Base-by-base conservation (phyloP, 345 rosid genomes). In the Murraya paniculata region DNA sequence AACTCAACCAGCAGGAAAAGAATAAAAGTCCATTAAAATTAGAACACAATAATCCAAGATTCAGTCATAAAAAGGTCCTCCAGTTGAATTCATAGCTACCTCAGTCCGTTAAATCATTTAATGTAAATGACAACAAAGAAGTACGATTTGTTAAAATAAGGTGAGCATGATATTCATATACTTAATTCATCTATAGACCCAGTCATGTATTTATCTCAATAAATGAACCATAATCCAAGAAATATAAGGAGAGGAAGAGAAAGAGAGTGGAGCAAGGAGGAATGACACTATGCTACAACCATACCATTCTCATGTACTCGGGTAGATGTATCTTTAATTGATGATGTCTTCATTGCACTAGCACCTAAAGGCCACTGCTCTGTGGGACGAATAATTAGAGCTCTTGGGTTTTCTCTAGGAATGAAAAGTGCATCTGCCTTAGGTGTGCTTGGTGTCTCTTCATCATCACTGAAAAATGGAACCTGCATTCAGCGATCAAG, bases 331-430 rank as follows among this genome's bases (percentile, higher is more conserved):
- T 86, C 88, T 80, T 87, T 90, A 77, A 71, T 58, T n/a, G 84
- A 86, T 59, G 90, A 84, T 74, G 82, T 78, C 81, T 83, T 92
- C 60, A 83, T 93, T 31, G 84, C 78, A 86, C 79, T 81, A 66
- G 79, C 69, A 84, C 90, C 89, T 70, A 83, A 75, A 59, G 88
- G 78, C 90, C 87, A 85, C 77, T 86, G 86, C 64, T 87, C 97
- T 21, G 82, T 48, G 62, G 95, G 90, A 74, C 81, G 91, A 80
- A 92, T 91, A 65, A 96, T 88, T 76, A 94, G 82, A 82, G 97
- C 87, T 85, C 97, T 90, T 25, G 99, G 99, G 78, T 96, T 94
- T 83, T 96, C 98, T 86, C 99, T 83, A 21, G 98, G 99, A 82
- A 91, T 77, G 81, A 94, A 88, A 78, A 89, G 82, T 16, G 98